These are phyloP conservation scores for Pinus taeda DNA, from an alignment of 75 land plant species.

Conservation along the genomic window DNA sequence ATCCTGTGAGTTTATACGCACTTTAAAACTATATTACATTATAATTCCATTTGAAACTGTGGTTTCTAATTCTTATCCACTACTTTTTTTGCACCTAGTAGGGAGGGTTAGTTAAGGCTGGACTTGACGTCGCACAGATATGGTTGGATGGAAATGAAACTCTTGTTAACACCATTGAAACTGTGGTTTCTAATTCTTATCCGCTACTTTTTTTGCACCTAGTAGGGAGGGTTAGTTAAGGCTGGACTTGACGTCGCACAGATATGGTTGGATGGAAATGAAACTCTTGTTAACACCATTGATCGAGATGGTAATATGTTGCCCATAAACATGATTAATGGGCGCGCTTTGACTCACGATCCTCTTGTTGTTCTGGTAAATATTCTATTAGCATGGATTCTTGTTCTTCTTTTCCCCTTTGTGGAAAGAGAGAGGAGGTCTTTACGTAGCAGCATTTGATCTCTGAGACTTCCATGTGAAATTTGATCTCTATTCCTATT, in stretches of 20 bases:
- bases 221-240: slow-evolving; percentile 94
- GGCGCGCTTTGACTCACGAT: slow-evolving; percentile 95
- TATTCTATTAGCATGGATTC: too few relatives aligned
- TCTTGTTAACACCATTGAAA: slow-evolving; percentile 88
- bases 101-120: slow-evolving; percentile 97
- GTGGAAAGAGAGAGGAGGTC: background rate
- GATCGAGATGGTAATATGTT: slow-evolving; percentile 84
- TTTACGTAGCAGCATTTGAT: background rate
- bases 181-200: background rate
- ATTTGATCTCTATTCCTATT: background rate
- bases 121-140: slow-evolving; percentile 97
- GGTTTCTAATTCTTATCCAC: background rate
- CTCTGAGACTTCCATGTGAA: background rate
- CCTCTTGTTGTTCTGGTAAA: slow-evolving; percentile 93
- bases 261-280: slow-evolving; percentile 98
- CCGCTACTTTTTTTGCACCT: background rate
- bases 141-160: slow-evolving; percentile 98
- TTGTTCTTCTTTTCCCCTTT: background rate
- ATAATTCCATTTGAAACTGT: background rate
- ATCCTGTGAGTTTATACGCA: slow-evolving; percentile 59
- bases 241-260: slow-evolving; percentile 97
- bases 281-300: slow-evolving; percentile 90
- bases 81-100: slow-evolving; percentile 18
- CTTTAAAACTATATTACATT: background rate
- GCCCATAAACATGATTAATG: slow-evolving; percentile 72